phyloP scores from a whole-genome alignment of 441 rosid species.

The Theobroma grandiflorum region DNA sequence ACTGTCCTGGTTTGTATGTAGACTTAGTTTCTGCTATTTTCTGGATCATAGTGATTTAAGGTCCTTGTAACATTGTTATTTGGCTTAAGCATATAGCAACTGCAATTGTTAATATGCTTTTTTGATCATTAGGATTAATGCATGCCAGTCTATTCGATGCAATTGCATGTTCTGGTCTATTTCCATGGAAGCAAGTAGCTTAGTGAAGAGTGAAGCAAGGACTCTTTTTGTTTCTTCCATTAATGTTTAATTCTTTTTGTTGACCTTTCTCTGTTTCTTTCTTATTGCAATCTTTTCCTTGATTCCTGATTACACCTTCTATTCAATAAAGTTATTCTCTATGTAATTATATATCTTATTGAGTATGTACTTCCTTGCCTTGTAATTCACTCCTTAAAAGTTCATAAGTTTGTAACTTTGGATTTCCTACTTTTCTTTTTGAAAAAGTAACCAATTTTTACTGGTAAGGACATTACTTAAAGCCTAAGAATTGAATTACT shows the following conservation, averaged over 20 bases:
- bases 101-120: not conserved
- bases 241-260: not conserved
- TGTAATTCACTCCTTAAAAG: not conserved
- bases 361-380: not conserved
- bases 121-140: not conserved
- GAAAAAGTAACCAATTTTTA: not conserved
- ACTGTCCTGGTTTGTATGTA: not conserved
- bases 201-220: not conserved
- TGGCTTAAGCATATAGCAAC: not conserved
- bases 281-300: constrained; percentile 7
- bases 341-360: not conserved
- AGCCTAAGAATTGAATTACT: not conserved
- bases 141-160: not conserved
- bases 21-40: constrained; percentile 15
- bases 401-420: not conserved
- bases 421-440: not conserved
- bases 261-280: not conserved
- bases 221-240: not conserved
- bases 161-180: not conserved
- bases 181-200: constrained; percentile 14
- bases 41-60: not conserved
- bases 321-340: constrained; percentile 1
- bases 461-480: not conserved
- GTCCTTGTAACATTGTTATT: not conserved
- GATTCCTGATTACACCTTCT: not conserved